Base-by-base conservation (phyloP, 225 moss, liverwort and hornwort species). In the Asterella californica region DNA sequence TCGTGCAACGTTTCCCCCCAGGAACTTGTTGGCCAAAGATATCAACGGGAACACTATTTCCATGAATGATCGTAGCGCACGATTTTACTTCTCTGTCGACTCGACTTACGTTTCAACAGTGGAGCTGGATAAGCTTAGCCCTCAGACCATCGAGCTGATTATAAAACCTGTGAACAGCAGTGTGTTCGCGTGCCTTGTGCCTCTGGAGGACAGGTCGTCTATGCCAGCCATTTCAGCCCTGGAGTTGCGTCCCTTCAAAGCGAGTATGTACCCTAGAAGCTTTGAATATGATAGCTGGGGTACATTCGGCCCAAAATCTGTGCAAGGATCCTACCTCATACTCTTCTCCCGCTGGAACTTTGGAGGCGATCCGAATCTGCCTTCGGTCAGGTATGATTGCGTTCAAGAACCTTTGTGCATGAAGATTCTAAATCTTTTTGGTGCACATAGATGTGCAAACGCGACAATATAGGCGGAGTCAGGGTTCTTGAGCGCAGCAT, bases 151-250 rank as follows among this genome's bases (percentile, higher is more conserved):
- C 22, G 74, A 75, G 53, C 52, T 75, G 18, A 25, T 75, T 22
- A 29, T 75, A 8, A 15, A 9, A 53, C 11, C 74, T 17, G 27
- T 75, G 14, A 30, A 54, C 30, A 33, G 15, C 10, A 55, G 0
- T 9, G 10, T 75, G 4, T 55, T 32, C 36, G 75, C 55, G 10
- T 75, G 75, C 36, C 75, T 75, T 14, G 75, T 75, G 24, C 75
- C 75, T 17, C 54, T 75, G 55, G 75, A 75, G 27, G 75, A 75
- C 24, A 75, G 54, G 36, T 75, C 75, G 4, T 75, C 75, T 15
- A 75, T 75, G 75, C 54, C 75, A 75, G 75, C 75, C 27, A 75
- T 75, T 32, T 75, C 75, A 57, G 17, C 75, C n/a, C 19, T 75
- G 32, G 75, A 75, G 32, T 57, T 75, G 75, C 72, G 72, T 27